Evolutionary conservation across 345 rosid species (phyloP), one percentile per base, ranked within the genome.

Genomic region (Psidium guajava): DNA sequence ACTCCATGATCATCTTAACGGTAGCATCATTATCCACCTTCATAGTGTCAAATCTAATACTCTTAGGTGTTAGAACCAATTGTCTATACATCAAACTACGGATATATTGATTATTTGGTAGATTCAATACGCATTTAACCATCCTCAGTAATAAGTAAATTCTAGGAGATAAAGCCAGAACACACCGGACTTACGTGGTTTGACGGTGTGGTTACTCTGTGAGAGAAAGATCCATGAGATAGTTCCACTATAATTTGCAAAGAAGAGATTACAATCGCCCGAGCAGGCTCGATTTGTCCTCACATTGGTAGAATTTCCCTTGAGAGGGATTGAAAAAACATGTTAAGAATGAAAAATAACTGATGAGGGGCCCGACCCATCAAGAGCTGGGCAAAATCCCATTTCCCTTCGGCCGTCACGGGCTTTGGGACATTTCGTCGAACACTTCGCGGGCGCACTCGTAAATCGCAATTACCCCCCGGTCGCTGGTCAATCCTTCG

Each of bases 131-230:
- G n/a, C n/a, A n/a, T n/a, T n/a, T n/a, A n/a, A n/a, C n/a, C n/a
- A n/a, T n/a, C n/a, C n/a, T n/a, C n/a, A 51, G 53, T 13, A 13
- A 51, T 15, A 51, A 51, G 15, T 13, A 51, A 51, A 51, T 51
- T 12, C n/a, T 4, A 15, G 0, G 53, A 51, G 53, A 51, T 27
- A 27, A 28, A 27, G 8, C 7, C 6, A 42, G 44, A 42, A 42
- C 44, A 42, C 44, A 42, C 6, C 44, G 40, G 40, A 59, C 27
- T 27, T 27, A 32, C 0, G 10, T 27, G 36, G 8, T n/a, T 58
- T 0, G 8, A 32, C 18, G 8, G 32, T n/a, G 0, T 58, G 32
- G 0, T 7, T 12, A n/a, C 32, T 11, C 64, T 7, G 13, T 11
- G 27, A 20, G 20, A 1, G 0, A 59, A 27, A n/a, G 8, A 59